Evolutionary conservation across 495 filamentous ascomycete species (phyloP).

Genomic region (Filosporella fistucella): DNA sequence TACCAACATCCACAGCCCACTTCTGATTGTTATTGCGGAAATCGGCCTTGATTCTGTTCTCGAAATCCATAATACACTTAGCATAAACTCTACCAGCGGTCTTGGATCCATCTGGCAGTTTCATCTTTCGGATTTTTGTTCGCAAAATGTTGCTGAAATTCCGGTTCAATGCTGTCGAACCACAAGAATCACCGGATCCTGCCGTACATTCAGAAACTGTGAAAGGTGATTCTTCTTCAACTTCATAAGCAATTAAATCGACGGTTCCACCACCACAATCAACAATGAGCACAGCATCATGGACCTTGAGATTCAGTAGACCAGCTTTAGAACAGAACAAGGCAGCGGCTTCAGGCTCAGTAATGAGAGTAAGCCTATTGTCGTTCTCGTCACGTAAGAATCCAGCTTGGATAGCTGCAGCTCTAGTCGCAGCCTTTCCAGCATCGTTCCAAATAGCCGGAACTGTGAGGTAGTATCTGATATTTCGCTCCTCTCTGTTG

Average conservation of each 20-base stretch:
- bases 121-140: slow-evolving; percentile 77
- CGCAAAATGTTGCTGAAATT: slow-evolving; percentile 74
- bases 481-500: slow-evolving; percentile 72
- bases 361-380: slow-evolving; percentile 66
- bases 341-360: slow-evolving; percentile 69
- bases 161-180: slow-evolving; percentile 68
- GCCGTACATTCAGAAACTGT: slow-evolving; percentile 73
- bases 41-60: slow-evolving; percentile 76
- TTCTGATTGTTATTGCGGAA: slow-evolving; percentile 80
- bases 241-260: slow-evolving; percentile 74
- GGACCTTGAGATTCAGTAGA: slow-evolving; percentile 67
- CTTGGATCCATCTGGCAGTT: slow-evolving; percentile 69
- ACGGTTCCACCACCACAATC: slow-evolving; percentile 75
- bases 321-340: slow-evolving; percentile 74
- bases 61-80: slow-evolving; percentile 80
- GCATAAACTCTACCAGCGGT: slow-evolving; percentile 72
- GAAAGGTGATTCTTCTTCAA: slow-evolving; percentile 72
- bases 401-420: slow-evolving; percentile 70
- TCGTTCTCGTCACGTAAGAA: slow-evolving; percentile 74
- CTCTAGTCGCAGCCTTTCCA: slow-evolving; percentile 68
- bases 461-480: slow-evolving; percentile 69
- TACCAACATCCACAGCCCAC: slow-evolving; percentile 74
- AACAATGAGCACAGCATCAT: slow-evolving; percentile 71
- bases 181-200: slow-evolving; percentile 71
- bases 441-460: slow-evolving; percentile 78